Evolutionary conservation across 2,329 filamentous ascomycete species (phyloP).

Genomic region (Phialocephala sp.): DNA sequence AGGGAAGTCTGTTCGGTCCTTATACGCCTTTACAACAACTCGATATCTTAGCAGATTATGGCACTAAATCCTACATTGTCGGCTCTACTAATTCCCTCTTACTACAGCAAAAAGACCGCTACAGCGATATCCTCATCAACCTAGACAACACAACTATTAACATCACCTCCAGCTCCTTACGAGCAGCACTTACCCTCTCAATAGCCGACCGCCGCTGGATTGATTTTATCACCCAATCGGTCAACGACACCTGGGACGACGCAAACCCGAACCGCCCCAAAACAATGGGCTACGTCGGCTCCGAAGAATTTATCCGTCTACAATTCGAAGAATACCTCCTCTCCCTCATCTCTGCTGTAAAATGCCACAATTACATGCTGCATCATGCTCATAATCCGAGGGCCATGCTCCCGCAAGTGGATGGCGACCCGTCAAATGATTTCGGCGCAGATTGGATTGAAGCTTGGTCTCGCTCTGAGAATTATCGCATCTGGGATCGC

Average conservation of each 20-base stretch:
- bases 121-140: constrained; percentile 96
- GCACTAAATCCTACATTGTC: constrained; percentile 96
- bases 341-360: constrained; percentile 84
- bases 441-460: constrained; percentile 86
- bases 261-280: constrained; percentile 87
- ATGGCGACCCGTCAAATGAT: constrained; percentile 84
- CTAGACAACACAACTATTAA: constrained; percentile 88
- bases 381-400: constrained; percentile 62
- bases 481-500: constrained; percentile 86
- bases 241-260: constrained; percentile 97
- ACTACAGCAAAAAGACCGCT: constrained; percentile 91
- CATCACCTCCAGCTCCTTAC: constrained; percentile 80
- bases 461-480: constrained; percentile 87
- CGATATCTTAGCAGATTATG: constrained; percentile 89
- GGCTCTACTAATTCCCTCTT: constrained; percentile 95
- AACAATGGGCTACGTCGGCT: constrained; percentile 91
- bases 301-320: constrained; percentile 94
- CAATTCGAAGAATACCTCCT: constrained; percentile 98
- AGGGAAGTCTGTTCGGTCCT: constrained; percentile 93
- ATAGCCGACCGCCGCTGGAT: constrained; percentile 94
- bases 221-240: constrained; percentile 89
- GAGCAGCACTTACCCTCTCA: constrained; percentile 76
- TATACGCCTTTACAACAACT: constrained; percentile 97
- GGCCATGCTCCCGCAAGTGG: constrained; percentile 66
- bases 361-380: constrained; percentile 78